Conservation (phyloP, 768 basidiomycete genomes). For the Pisolithus orientalis region DNA sequence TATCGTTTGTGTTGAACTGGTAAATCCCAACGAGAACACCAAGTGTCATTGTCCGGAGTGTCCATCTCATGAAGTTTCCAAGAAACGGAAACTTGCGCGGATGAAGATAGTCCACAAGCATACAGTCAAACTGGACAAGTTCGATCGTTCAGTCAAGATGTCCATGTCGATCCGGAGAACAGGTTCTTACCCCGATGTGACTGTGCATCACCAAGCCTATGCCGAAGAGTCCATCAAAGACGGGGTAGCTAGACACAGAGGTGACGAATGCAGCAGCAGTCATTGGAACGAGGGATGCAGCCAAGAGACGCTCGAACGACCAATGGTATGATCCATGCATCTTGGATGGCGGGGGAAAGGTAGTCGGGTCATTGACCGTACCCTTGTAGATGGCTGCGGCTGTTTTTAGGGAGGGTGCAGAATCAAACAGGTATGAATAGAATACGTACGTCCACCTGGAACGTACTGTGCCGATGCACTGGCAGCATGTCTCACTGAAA, state of each 20-base stretch:
- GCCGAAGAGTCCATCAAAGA: constrained; percentile 86
- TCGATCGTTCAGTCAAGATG: background rate
- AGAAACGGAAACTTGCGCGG: constrained; percentile 86
- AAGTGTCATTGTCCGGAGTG: constrained; percentile 67
- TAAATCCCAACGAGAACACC: constrained; percentile 87
- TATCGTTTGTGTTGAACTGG: constrained; percentile 97
- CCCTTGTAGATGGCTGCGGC: constrained; percentile 75
- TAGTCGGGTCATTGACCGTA: constrained; percentile 91
- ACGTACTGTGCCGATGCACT: constrained; percentile 40
- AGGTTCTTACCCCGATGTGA: constrained; percentile 76
- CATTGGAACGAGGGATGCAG: constrained; percentile 82
- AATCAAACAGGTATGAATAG: background rate
- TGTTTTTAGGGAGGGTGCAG: background rate
- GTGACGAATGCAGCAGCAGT: constrained; percentile 83
- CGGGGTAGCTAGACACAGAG: constrained; percentile 67
- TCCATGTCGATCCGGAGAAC: background rate
- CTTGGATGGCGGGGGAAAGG: constrained; percentile 77
- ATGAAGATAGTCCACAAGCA: constrained; percentile 87
- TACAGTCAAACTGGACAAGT: constrained; percentile 56
- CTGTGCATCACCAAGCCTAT: constrained; percentile 88
- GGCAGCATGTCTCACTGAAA: constrained; percentile 35
- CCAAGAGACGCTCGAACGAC: constrained; percentile 90
- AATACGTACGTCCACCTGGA: constrained; percentile 63
- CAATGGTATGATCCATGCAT: constrained; percentile 86
- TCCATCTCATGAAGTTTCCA: constrained; percentile 69